These are phyloP conservation scores for Paramecium biaurelia DNA, from an alignment of 73 alveolate genomes.

Conservation along the genomic window DNA sequence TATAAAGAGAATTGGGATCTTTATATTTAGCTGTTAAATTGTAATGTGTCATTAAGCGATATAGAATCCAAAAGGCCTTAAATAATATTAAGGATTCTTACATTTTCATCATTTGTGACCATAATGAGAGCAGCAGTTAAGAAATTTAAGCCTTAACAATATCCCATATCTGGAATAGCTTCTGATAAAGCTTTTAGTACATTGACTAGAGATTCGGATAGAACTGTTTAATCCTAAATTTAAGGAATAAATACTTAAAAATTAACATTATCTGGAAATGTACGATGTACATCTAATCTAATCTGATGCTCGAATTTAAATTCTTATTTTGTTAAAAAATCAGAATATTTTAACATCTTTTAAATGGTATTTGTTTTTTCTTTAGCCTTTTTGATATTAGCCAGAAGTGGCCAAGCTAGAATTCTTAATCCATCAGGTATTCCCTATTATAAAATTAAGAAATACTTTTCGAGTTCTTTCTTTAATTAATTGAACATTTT, in stretches of 20 bases:
- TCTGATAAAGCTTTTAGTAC: slow-evolving; percentile 2
- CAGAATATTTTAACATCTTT: background rate
- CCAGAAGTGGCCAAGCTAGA: slow-evolving; percentile 43
- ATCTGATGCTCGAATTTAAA: slow-evolving; percentile 39
- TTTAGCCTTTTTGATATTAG: background rate
- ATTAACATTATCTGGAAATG: slow-evolving; percentile 15
- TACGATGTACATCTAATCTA: slow-evolving; percentile 16
- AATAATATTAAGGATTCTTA: background rate
- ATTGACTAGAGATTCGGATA: slow-evolving; percentile 20
- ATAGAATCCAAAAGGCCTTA: slow-evolving; percentile 47
- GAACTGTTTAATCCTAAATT: background rate
- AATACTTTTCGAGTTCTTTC: slow-evolving; percentile 26
- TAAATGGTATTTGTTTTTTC: background rate
- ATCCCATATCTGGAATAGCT: slow-evolving; percentile 41
- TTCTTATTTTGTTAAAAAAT: background rate
- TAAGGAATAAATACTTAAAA: background rate
- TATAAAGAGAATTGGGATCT: background rate
- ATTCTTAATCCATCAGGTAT: slow-evolving; percentile 30
- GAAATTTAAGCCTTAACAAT: slow-evolving; percentile 42
- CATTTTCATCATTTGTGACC: slow-evolving; percentile 47
- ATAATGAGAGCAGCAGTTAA: slow-evolving; percentile 20
- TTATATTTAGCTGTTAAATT: background rate
- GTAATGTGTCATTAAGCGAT: slow-evolving; percentile 19
- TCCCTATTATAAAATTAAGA: background rate
- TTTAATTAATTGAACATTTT: background rate